Percentiles rank a stretch among this genome's conserved stretches.
These are phyloP conservation scores for Acanthamoeba lenticulata DNA, from an alignment of 208 protist species.

Conservation along the genomic window DNA sequence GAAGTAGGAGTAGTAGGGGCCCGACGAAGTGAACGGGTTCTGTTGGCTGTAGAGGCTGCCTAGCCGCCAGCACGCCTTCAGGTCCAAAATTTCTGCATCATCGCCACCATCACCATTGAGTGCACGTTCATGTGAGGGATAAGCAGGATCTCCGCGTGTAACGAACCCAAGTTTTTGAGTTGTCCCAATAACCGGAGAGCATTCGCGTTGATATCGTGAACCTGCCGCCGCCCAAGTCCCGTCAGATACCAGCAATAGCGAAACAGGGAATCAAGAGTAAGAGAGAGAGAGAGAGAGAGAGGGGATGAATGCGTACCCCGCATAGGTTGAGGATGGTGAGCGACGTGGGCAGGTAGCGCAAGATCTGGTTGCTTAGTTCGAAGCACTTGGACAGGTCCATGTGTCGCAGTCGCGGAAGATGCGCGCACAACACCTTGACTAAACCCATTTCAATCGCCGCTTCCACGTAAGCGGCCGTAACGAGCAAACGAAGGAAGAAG, in stretches of 20 bases:
- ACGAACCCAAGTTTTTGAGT: background rate
- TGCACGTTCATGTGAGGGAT: background rate
- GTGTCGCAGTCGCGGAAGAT: conserved; percentile 1
- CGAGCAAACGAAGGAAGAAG: background rate
- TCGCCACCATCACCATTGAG: background rate
- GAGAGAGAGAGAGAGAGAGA: background rate
- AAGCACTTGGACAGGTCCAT: conserved; percentile 6
- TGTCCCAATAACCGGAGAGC: background rate
- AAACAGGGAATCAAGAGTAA: too few relatives aligned
- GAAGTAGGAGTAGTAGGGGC: conserved; percentile 30
- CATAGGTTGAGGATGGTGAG: conserved; percentile 29
- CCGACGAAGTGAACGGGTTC: conserved; percentile 19
- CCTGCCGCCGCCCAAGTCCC: too few relatives aligned
- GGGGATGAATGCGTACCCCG: background rate
- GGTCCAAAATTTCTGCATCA: background rate
- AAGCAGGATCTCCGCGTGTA: background rate
- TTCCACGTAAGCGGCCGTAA: background rate
- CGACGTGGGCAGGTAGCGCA: background rate
- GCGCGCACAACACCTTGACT: background rate
- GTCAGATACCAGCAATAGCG: too few relatives aligned
- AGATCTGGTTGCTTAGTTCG: background rate
- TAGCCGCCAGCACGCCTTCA: background rate
- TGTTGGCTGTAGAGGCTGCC: background rate
- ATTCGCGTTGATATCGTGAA: conserved; percentile 4
- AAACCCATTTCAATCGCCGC: background rate